phyloP scores from a whole-genome alignment of 257 asterid species.

The Forsythia suspensa region DNA sequence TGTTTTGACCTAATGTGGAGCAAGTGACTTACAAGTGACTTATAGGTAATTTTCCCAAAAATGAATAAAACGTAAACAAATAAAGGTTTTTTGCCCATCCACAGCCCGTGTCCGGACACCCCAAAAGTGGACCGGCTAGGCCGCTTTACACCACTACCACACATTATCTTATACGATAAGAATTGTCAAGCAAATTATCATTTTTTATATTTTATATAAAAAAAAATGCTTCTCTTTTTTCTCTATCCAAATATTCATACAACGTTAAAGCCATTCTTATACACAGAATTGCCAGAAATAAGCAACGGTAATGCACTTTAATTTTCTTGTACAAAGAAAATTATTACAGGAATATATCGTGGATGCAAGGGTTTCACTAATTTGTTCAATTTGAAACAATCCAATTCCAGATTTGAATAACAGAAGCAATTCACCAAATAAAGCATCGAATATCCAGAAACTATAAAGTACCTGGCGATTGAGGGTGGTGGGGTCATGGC shows the following conservation, averaged over 20 bases:
- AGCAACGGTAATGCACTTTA: not conserved
- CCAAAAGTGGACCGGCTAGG: too few species aligned
- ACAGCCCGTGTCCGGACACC: too few species aligned
- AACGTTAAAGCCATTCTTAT: not conserved
- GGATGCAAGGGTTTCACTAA: not conserved
- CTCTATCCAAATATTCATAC: not conserved
- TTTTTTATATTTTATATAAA: too few species aligned
- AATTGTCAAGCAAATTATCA: not conserved
- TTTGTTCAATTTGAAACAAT: not conserved
- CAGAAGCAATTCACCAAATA: not conserved
- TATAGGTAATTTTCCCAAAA: too few species aligned
- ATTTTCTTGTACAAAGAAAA: not conserved
- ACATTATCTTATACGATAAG: too few species aligned
- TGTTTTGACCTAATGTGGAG: too few species aligned
- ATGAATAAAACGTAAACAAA: too few species aligned
- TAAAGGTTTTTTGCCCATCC: too few species aligned
- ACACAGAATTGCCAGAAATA: not conserved
- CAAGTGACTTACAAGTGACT: too few species aligned
- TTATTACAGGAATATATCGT: not conserved
- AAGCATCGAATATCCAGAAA: not conserved
- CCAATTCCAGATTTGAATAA: not conserved
- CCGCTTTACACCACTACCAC: too few species aligned
- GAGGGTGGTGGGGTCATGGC: slow-evolving; percentile 73
- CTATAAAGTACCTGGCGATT: slow-evolving; percentile 61
- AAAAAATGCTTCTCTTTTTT: not conserved